Conservation (phyloP, 2,329 filamentous ascomycete genomes). For the Penicillium sp. region DNA sequence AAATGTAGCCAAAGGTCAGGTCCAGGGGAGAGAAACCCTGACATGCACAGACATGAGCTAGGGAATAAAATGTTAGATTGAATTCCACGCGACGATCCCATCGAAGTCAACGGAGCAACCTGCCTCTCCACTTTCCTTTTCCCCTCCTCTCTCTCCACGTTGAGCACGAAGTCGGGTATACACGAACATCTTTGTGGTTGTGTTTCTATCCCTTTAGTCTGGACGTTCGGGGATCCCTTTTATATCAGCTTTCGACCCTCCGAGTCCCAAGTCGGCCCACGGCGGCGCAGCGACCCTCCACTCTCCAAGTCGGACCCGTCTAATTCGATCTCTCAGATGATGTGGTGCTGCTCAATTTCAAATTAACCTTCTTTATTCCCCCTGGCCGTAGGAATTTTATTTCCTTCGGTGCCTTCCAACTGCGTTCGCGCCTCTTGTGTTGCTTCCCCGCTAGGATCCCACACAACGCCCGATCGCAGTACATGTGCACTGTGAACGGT, state of each 20-base stretch:
- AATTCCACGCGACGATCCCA: not conserved
- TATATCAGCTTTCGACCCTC: not conserved
- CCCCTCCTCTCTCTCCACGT: not conserved
- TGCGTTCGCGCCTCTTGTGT: slow-evolving; percentile 28
- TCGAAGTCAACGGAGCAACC: not conserved
- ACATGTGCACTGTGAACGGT: slow-evolving; percentile 26
- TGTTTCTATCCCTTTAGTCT: not conserved
- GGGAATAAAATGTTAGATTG: not conserved
- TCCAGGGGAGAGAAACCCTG: not conserved
- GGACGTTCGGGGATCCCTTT: not conserved
- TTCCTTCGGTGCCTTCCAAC: slow-evolving; percentile 3
- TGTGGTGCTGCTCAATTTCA: slow-evolving; percentile 21
- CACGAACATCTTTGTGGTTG: not conserved
- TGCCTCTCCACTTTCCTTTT: not conserved
- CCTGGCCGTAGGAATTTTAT: slow-evolving; percentile 9
- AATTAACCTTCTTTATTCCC: slow-evolving; percentile 19
- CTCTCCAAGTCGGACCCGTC: slow-evolving; percentile 11
- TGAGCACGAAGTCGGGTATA: not conserved
- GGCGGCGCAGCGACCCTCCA: slow-evolving; percentile 11
- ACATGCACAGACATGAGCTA: not conserved
- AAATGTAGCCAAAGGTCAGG: not conserved
- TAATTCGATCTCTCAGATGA: slow-evolving; percentile 20
- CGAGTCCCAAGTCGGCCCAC: not conserved
- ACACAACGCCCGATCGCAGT: slow-evolving; percentile 29
- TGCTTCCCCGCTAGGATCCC: slow-evolving; percentile 24